These are phyloP conservation scores for Cyberlindnera maclurae DNA, from an alignment of 805 yeast genomes.

Conservation along the genomic window DNA sequence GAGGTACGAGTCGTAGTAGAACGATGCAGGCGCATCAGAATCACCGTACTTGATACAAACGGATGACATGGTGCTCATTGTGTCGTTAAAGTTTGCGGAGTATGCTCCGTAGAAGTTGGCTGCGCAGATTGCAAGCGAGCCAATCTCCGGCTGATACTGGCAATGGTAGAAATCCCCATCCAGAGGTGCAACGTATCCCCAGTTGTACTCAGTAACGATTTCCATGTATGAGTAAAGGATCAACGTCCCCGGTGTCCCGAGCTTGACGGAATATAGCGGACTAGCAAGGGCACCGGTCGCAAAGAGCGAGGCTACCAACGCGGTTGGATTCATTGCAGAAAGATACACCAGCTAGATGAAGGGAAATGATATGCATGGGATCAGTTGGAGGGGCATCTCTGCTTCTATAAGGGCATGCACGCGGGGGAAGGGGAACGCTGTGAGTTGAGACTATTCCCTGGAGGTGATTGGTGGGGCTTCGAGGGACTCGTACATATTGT, in stretches of 20 bases:
- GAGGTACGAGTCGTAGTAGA: constrained; percentile 21
- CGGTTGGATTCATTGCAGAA: no score
- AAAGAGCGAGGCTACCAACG: neutral
- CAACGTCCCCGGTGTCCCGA: constrained; percentile 1
- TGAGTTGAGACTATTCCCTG: no score
- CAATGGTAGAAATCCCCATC: constrained; percentile 4
- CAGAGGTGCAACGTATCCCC: neutral
- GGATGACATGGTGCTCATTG: constrained; percentile 1
- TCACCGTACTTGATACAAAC: neutral
- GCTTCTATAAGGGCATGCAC: no score
- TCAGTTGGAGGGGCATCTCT: no score
- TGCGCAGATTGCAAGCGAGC: constrained; percentile 6
- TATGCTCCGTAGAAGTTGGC: constrained; percentile 10
- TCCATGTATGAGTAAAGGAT: constrained; percentile 1
- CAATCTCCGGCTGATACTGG: constrained; percentile 13
- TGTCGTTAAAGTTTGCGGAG: constrained; percentile 9
- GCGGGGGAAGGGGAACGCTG: no score
- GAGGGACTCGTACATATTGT: no score
- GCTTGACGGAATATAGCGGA: constrained; percentile 3
- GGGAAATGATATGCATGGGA: no score
- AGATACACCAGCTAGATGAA: no score
- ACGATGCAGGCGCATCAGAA: constrained; percentile 6
- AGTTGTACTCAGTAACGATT: neutral
- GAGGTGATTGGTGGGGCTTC: no score
- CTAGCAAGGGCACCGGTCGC: constrained; percentile 1